phyloP scores from a whole-genome alignment of 1,284 basidiomycete genomes.

The Pseudozyma flocculosa region DNA sequence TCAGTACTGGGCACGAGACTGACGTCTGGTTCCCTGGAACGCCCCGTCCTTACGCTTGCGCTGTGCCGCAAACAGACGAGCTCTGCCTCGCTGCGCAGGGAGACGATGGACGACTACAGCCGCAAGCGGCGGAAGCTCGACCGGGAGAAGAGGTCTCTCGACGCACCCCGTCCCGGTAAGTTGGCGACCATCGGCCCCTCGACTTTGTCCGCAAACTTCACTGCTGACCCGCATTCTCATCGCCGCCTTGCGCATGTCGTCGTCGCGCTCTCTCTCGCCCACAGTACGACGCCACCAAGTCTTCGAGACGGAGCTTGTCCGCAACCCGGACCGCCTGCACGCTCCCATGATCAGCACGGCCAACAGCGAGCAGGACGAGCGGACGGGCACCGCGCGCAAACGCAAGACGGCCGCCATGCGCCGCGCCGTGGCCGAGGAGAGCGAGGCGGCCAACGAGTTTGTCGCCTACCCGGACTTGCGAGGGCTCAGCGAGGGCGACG shows the following conservation, averaged over 20 bases:
- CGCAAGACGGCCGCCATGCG: conserved; percentile 29
- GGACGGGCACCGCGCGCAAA: conserved; percentile 2
- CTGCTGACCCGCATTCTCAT: too few relatives aligned
- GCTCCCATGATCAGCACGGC: conserved; percentile 6
- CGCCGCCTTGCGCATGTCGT: too few relatives aligned
- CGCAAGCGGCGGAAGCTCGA: conserved; percentile 76
- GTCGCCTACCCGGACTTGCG: conserved; percentile 54
- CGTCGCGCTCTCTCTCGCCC: neutral
- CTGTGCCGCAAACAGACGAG: conserved; percentile 3
- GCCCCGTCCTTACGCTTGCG: neutral
- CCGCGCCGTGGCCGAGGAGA: conserved; percentile 22
- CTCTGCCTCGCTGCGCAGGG: conserved; percentile 65
- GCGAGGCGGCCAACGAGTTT: conserved; percentile 27
- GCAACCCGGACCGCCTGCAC: conserved; percentile 41
- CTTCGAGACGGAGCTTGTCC: conserved; percentile 54
- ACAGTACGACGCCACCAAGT: conserved; percentile 49
- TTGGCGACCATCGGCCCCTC: neutral
- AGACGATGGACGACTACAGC: conserved; percentile 79
- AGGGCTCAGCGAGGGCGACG: conserved; percentile 46
- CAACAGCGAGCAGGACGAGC: conserved; percentile 7
- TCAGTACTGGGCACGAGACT: too few relatives aligned
- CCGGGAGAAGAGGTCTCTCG: conserved; percentile 72
- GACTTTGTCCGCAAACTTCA: too few relatives aligned
- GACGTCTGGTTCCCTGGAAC: too few relatives aligned
- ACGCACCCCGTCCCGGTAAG: conserved; percentile 67